These are phyloP conservation scores for Nakataea oryzae DNA, from an alignment of 2,329 filamentous ascomycete genomes.

Conservation along the genomic window DNA sequence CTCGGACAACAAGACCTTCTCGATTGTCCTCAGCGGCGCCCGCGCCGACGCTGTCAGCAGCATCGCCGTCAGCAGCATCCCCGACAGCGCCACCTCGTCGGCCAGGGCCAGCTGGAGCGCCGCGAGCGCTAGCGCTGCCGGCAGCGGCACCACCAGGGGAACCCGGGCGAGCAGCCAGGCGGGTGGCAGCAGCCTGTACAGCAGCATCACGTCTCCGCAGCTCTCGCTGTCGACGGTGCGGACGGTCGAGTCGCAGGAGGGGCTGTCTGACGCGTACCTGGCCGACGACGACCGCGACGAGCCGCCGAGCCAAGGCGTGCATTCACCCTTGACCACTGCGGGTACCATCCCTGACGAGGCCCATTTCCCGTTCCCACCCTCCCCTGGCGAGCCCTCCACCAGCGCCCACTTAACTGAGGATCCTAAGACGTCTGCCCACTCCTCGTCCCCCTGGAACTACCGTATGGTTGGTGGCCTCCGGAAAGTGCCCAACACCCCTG, in stretches of 20 bases:
- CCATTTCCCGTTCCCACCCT: slow-evolving; percentile 20
- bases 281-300: slow-evolving; percentile 36
- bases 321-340: slow-evolving; percentile 27
- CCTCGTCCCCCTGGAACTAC: slow-evolving; percentile 39
- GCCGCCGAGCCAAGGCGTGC: slow-evolving; percentile 16
- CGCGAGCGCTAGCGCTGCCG: background rate
- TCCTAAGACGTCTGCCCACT: slow-evolving; percentile 26
- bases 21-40: slow-evolving; percentile 26
- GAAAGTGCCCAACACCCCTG: slow-evolving; percentile 35
- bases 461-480: slow-evolving; percentile 44
- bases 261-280: slow-evolving; percentile 20
- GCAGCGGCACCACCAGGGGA: background rate
- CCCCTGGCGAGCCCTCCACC: slow-evolving; percentile 19
- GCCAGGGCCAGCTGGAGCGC: slow-evolving; percentile 9
- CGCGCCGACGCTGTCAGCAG: too few relatives aligned
- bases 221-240: slow-evolving; percentile 28
- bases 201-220: slow-evolving; percentile 28
- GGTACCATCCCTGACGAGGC: slow-evolving; percentile 32
- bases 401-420: slow-evolving; percentile 22
- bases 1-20: slow-evolving; percentile 46
- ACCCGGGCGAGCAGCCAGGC: background rate
- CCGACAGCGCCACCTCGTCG: slow-evolving; percentile 6
- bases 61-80: slow-evolving; percentile 11
- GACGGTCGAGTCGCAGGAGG: slow-evolving; percentile 38
- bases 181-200: background rate